Base-by-base conservation (phyloP, 306 rosid species). In the Castanea mollissima region DNA sequence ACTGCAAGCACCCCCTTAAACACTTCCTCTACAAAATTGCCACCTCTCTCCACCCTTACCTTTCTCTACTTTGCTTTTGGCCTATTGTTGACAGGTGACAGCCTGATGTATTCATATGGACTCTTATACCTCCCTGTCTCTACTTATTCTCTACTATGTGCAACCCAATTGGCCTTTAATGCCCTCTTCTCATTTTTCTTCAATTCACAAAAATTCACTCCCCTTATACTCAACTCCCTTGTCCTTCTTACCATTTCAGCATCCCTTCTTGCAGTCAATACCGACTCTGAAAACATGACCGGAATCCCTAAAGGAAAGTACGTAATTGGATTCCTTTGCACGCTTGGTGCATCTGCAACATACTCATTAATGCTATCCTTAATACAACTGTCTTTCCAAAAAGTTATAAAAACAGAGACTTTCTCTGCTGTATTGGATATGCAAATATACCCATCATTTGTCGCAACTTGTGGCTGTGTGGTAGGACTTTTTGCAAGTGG, bases 131-230 rank as follows among this genome's bases (percentile, higher is more conserved):
- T 89, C 20, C 90, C 90, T 12, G 87, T 89, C 65, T 91, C 96
- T 4, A 89, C 93, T 5, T 91, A 82, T 76, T 83, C 90, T 74
- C 79, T 91, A 44, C 82, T 89, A 64, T 87, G 89, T 59, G 91
- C 93, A 15, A 81, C 91, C 5, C 89, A 91, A 77, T 83, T 91
- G 87, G 93, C 88, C 75, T 87, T 91, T 84, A 91, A 84, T 80
- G 91, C 96, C 16, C 0, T 87, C 4, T 89, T 89, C 82, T 77
- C 93, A 4, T 89, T 32, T 81, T 80, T 87, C 74, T 72, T 91
- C 16, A 89, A 89, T 81, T 86, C 90, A 2, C 91, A 89, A 11
- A 91, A 86, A 55, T 81, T 91, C 78, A 91, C 90, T 14, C 81
- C 91, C 9, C 74, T 79, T 1, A 86, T 86, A 77, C 55, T 91